Evolutionary conservation across 2,329 filamentous ascomycete genomes (phyloP).

Genomic region (Calonectria ilicicola): DNA sequence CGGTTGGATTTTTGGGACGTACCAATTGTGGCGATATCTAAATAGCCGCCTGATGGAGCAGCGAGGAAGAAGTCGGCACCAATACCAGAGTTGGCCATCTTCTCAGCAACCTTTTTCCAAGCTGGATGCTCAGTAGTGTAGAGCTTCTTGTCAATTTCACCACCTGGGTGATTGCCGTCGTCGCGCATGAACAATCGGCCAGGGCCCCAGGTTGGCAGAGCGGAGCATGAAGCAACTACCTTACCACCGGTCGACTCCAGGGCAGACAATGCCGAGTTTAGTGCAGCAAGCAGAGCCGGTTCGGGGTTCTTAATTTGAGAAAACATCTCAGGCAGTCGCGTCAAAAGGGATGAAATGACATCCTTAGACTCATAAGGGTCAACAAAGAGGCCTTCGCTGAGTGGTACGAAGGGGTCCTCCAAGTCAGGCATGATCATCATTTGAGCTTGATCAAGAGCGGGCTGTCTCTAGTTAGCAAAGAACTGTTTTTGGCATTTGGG

Average conservation of each 20-base stretch:
- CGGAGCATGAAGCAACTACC: slow-evolving; percentile 86
- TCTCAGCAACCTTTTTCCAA: slow-evolving; percentile 88
- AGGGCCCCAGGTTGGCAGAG: slow-evolving; percentile 92
- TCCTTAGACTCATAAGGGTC: slow-evolving; percentile 91
- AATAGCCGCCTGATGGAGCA: slow-evolving; percentile 88
- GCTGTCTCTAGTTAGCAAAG: slow-evolving; percentile 55
- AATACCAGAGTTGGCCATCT: slow-evolving; percentile 87
- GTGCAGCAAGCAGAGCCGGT: slow-evolving; percentile 84
- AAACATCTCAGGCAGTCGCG: slow-evolving; percentile 86
- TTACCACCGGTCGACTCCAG: slow-evolving; percentile 91
- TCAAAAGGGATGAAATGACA: slow-evolving; percentile 89
- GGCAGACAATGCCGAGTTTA: slow-evolving; percentile 87
- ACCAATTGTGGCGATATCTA: slow-evolving; percentile 94
- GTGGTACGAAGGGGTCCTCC: slow-evolving; percentile 93
- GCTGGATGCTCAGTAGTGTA: slow-evolving; percentile 89
- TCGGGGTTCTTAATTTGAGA: slow-evolving; percentile 90
- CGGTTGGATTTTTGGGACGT: slow-evolving; percentile 42
- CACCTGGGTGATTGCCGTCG: slow-evolving; percentile 85
- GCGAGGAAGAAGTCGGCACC: slow-evolving; percentile 96
- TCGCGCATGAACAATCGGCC: slow-evolving; percentile 88
- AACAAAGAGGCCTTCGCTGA: slow-evolving; percentile 93
- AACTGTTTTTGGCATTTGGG: not conserved
- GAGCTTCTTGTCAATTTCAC: slow-evolving; percentile 92
- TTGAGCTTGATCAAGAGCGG: slow-evolving; percentile 86
- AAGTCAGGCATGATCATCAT: slow-evolving; percentile 99